A percentile compares a stretch with the other conserved stretches of the same genome.
Conservation (phyloP, 768 basidiomycete species). For the Suillus americanus region DNA sequence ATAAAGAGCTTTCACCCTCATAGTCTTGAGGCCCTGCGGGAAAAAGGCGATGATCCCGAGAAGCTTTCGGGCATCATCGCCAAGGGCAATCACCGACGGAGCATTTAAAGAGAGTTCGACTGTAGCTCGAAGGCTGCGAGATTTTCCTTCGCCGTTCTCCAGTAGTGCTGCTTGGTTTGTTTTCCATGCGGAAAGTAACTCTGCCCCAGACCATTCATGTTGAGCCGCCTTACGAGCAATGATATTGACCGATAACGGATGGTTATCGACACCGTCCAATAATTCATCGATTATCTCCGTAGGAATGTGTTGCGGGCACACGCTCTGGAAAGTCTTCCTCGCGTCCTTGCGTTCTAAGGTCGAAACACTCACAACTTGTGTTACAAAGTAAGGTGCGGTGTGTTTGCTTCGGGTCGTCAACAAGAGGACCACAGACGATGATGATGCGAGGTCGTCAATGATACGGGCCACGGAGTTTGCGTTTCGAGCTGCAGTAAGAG, state of each 20-base stretch:
- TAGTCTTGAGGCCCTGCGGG: constrained; percentile 2
- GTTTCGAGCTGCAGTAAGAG: neutral
- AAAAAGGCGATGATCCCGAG: constrained; percentile 6
- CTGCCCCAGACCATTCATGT: constrained; percentile 1
- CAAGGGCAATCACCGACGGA: neutral
- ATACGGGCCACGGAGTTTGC: neutral
- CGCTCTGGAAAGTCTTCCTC: neutral
- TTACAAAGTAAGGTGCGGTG: neutral
- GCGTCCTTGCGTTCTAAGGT: neutral
- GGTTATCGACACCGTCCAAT: neutral
- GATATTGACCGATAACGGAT: neutral
- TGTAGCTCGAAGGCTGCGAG: neutral
- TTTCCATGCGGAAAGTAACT: constrained; percentile 4
- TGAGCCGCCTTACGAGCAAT: constrained; percentile 1
- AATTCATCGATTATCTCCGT: neutral
- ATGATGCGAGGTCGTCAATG: neutral
- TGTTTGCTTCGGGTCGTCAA: constrained; percentile 3
- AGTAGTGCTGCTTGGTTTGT: neutral
- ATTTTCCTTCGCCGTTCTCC: neutral
- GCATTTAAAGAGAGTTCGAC: constrained; percentile 3
- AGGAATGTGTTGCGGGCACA: neutral
- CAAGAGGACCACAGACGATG: constrained; percentile 2
- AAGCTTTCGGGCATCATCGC: constrained; percentile 1
- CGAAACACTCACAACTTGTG: neutral
- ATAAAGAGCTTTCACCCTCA: neutral